Percentiles rank a stretch among this genome's conserved stretches.
These are phyloP conservation scores for Hortaea werneckii DNA, from an alignment of 2,329 filamentous ascomycete genomes.

Conservation along the genomic window DNA sequence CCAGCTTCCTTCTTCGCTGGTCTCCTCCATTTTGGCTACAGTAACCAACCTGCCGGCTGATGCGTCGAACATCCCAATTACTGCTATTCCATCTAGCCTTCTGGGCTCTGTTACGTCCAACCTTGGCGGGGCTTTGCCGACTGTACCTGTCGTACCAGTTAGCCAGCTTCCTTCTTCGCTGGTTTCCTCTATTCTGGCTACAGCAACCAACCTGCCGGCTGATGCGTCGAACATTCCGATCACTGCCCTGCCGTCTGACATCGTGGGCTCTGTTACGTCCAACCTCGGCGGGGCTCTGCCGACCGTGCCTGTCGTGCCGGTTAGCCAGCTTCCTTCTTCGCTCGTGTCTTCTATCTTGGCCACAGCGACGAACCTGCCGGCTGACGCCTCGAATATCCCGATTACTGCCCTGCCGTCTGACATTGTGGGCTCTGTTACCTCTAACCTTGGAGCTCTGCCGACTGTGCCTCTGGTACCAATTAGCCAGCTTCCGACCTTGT, in stretches of 20 bases:
- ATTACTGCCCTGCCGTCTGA: neutral
- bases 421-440: neutral
- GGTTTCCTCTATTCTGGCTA: neutral
- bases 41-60: neutral
- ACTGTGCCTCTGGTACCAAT: neutral
- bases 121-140: too few relatives aligned
- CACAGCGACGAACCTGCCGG: neutral
- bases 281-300: neutral
- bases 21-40: neutral
- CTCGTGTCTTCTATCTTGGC: neutral
- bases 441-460: neutral
- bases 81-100: neutral
- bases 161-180: neutral
- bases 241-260: neutral
- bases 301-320: neutral
- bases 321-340: neutral
- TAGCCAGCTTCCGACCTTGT: neutral
- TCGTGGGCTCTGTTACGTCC: neutral
- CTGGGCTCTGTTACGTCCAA: neutral
- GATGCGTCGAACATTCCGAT: neutral
- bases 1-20: neutral
- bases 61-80: neutral
- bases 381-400: neutral
- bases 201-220: neutral
- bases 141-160: neutral